A percentile compares a stretch with the other conserved stretches of the same genome.
phyloP scores from a whole-genome alignment of 192 early-diverging fungal genomes.

The Powellomyces hirtus region DNA sequence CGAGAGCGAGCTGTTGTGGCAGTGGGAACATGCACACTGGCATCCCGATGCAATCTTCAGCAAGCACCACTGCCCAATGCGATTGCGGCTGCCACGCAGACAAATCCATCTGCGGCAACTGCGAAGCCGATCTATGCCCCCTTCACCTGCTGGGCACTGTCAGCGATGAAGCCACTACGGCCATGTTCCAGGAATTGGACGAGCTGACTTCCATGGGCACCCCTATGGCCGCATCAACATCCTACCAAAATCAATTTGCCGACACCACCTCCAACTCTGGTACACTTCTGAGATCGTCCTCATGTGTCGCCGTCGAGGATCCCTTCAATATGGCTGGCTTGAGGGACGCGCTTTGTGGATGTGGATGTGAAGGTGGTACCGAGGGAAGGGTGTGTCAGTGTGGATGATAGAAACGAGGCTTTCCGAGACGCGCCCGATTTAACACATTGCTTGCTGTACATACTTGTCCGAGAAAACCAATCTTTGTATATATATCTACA shows the following conservation, averaged over 20 bases:
- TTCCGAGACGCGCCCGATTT: too few species aligned
- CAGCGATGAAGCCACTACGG: background rate
- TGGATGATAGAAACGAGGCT: too few species aligned
- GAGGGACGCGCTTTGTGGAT: background rate
- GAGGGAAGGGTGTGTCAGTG: background rate
- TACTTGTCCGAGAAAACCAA: too few species aligned
- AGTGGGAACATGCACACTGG: background rate
- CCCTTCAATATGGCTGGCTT: background rate
- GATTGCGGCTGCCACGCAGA: slow-evolving; percentile 8
- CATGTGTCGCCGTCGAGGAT: background rate
- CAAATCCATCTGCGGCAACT: background rate
- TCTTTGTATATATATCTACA: too few species aligned
- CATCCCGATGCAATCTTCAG: background rate
- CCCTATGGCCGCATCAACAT: background rate
- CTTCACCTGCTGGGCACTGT: background rate
- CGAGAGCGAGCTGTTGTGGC: background rate
- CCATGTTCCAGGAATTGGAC: background rate
- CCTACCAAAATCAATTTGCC: background rate
- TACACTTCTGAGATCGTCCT: background rate
- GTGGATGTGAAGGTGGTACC: background rate
- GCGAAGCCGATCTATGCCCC: slow-evolving; percentile 14
- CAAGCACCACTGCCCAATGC: background rate
- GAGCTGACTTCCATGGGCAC: background rate
- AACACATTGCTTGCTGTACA: too few species aligned
- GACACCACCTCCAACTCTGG: background rate